Base-by-base conservation (phyloP, 1,284 basidiomycete species). In the Quambalaria eucalypti region DNA sequence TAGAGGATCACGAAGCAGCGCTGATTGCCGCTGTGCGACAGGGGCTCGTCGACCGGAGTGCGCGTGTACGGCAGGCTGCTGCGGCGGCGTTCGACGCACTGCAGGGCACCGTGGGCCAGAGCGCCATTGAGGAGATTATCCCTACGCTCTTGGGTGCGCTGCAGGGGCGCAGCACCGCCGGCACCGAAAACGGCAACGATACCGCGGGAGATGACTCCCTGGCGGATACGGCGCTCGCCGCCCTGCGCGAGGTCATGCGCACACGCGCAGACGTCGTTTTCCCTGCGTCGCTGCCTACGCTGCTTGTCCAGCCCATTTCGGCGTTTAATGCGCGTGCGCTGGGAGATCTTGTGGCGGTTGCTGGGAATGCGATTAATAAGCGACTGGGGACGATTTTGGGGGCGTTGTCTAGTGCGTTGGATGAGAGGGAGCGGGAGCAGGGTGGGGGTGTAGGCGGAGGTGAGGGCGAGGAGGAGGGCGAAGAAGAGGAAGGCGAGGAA, bases 261-360 rank as follows among this genome's bases (percentile, higher is more conserved):
- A 69, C 70, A 28, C 65, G 68, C 21, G 56, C 69, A 9, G 70
- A 74, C 46, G 91, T 88, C 12, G 92, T 99, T 50, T 97, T 98
- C 87, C 95, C 95, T 0, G 88, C 95, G n/a, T 80, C 98, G 52
- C 89, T 98, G 50, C 95, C 93, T 0, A 92, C 91, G 5, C 81
- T 98, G 60, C 91, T 88, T 36, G 84, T 86, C 4, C 83, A 83
- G 33, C 93, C 93, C 0, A 92, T 98, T 82, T 86, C 89, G 2
- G 84, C 87, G 2, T 96, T 96, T 84, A 97, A 98, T 73, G 90
- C 89, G n/a, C 84, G 86, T 19, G 93, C 93, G 2, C 79, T 98
- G 10, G 86, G 86, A 2, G 86, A 90, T 0, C 81, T 98, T 39
- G 90, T 97, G 16, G 87, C 87, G 4, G 93, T 97, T 6, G 93